These are phyloP conservation scores for Termitomyces sp. DNA, from an alignment of 768 basidiomycete genomes.

Conservation along the genomic window DNA sequence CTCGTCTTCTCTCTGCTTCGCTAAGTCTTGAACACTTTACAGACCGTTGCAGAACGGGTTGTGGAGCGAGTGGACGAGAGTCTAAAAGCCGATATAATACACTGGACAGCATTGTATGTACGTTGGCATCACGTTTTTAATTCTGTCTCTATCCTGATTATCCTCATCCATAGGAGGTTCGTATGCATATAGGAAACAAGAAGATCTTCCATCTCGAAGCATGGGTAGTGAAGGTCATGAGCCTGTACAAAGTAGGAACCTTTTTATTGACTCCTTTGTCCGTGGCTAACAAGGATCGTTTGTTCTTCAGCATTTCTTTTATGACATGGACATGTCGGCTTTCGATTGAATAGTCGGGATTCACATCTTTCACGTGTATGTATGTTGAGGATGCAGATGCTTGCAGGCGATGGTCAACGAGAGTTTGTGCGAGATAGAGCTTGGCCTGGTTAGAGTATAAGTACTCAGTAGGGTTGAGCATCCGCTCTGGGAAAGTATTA, in stretches of 20 bases:
- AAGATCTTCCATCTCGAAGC: slow-evolving; percentile 97
- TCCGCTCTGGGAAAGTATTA: slow-evolving; percentile 42
- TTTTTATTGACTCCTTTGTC: not conserved
- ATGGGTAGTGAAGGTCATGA: slow-evolving; percentile 97
- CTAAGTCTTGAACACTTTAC: slow-evolving; percentile 19
- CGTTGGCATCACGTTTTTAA: slow-evolving; percentile 19
- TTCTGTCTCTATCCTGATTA: not conserved
- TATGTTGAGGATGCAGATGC: not conserved
- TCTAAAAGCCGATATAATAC: slow-evolving; percentile 89
- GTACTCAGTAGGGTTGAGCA: no score
- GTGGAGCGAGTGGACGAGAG: slow-evolving; percentile 86
- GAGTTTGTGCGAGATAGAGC: not conserved
- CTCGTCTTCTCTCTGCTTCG: not conserved
- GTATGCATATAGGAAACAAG: slow-evolving; percentile 86
- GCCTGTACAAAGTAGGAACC: slow-evolving; percentile 63
- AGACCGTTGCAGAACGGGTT: slow-evolving; percentile 86
- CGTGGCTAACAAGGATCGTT: not conserved
- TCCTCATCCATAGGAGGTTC: slow-evolving; percentile 61
- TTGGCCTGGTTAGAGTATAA: no score
- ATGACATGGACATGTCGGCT: slow-evolving; percentile 52
- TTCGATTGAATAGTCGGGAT: slow-evolving; percentile 33
- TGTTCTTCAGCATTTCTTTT: slow-evolving; percentile 50
- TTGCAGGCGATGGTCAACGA: not conserved
- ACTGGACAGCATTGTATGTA: slow-evolving; percentile 97
- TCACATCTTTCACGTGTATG: not conserved